Conservation (phyloP, 2,329 filamentous ascomycete genomes). For the Colletotrichum costaricense region DNA sequence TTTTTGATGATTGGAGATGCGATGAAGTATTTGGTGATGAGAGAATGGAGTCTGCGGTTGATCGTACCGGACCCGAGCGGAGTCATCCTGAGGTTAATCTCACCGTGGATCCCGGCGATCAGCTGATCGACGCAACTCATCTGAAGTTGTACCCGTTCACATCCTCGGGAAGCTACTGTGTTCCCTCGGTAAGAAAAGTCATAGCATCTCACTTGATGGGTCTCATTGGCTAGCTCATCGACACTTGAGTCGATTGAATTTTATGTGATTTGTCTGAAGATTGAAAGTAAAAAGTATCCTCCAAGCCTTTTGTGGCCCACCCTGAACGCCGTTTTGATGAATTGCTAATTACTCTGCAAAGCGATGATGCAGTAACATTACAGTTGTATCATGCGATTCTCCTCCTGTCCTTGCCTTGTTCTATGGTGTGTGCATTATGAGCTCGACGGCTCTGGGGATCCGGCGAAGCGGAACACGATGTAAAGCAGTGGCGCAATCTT, state of each 20-base stretch:
- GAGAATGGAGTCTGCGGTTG: neutral
- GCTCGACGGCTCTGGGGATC: neutral
- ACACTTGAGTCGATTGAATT: neutral
- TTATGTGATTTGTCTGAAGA: neutral
- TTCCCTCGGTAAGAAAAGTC: neutral
- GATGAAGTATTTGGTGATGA: neutral
- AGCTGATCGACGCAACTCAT: neutral
- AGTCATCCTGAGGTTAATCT: neutral
- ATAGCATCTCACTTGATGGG: neutral
- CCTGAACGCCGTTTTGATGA: neutral
- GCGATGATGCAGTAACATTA: conserved; percentile 11
- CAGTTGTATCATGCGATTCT: neutral
- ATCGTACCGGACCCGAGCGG: neutral
- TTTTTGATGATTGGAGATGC: neutral
- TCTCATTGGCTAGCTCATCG: neutral
- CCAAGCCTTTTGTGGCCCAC: neutral
- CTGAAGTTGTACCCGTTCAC: neutral
- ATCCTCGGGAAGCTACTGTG: neutral
- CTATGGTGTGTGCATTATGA: neutral
- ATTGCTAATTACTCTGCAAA: neutral
- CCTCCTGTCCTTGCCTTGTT: neutral
- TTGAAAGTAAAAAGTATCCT: conserved; percentile 5
- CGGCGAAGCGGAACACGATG: conserved; percentile 1
- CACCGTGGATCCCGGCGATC: neutral
- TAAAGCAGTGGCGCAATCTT: conserved; percentile 1